A percentile compares a stretch with the other conserved stretches of the same genome.
Evolutionary conservation across 257 asterid species (phyloP).

Genomic region (Striga asiatica): DNA sequence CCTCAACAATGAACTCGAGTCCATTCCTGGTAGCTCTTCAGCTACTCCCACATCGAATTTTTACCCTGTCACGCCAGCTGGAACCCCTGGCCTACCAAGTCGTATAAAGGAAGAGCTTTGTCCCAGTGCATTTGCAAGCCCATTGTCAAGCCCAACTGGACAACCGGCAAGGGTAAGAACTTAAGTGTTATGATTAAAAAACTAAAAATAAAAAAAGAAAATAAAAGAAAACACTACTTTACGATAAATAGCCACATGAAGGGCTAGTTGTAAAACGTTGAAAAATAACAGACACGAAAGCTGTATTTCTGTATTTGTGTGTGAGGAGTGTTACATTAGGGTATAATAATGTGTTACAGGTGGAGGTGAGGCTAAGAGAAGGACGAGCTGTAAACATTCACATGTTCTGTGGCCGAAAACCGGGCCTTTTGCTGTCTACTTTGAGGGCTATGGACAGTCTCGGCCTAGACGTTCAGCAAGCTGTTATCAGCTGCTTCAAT

Average conservation of each 20-base stretch:
- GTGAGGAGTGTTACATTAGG: neutral
- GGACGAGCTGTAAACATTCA: conserved; percentile 65
- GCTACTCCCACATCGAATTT: conserved; percentile 23
- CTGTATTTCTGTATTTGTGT: neutral
- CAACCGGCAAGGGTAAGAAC: conserved; percentile 53
- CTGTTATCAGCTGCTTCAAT: conserved; percentile 69
- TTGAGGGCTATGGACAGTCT: conserved; percentile 56
- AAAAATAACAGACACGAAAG: neutral
- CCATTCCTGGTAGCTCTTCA: conserved; percentile 35
- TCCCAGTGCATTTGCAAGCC: conserved; percentile 52
- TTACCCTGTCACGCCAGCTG: conserved; percentile 49
- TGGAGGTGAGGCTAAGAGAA: conserved; percentile 58
- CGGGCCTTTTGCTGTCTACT: conserved; percentile 48
- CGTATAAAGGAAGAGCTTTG: conserved; percentile 61
- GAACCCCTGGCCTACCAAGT: conserved; percentile 32
- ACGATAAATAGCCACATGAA: neutral
- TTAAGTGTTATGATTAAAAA: too few species aligned
- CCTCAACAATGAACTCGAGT: conserved; percentile 62
- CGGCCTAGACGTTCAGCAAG: conserved; percentile 63
- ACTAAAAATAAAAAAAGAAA: too few species aligned
- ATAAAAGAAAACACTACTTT: too few species aligned
- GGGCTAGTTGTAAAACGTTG: neutral
- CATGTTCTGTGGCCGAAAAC: conserved; percentile 55
- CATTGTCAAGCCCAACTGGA: conserved; percentile 56
- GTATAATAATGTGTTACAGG: conserved; percentile 23